These are phyloP conservation scores for Phytophthora podocarpi DNA, from an alignment of 352 stramenopile genomes.

Conservation along the genomic window DNA sequence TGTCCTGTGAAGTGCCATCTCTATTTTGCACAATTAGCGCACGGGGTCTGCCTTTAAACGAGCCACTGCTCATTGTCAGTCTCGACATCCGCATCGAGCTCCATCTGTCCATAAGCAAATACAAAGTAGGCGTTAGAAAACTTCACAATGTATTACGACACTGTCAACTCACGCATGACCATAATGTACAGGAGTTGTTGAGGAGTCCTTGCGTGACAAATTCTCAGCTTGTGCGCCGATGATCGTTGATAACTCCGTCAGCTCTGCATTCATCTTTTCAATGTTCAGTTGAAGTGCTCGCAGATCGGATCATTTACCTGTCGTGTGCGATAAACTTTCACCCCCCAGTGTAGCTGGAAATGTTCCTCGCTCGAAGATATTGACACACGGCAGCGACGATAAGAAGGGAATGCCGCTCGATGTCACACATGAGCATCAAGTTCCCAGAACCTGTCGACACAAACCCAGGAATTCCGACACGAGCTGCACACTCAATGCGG, in stretches of 20 bases:
- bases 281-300: slow-evolving; percentile 23
- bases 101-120: background rate
- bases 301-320: background rate
- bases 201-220: background rate
- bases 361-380: slow-evolving; percentile 16
- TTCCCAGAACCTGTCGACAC: slow-evolving; percentile 21
- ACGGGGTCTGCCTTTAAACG: no score
- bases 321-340: background rate
- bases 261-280: slow-evolving; percentile 27
- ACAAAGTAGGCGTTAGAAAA: background rate
- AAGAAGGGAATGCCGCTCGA: slow-evolving; percentile 21
- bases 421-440: slow-evolving; percentile 24
- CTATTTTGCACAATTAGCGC: no score
- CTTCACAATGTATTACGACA: no score
- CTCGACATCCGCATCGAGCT: slow-evolving; percentile 16
- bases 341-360: background rate
- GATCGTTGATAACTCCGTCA: slow-evolving; percentile 16
- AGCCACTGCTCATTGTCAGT: slow-evolving; percentile 22
- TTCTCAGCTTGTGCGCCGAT: slow-evolving; percentile 1
- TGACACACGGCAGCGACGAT: slow-evolving; percentile 20
- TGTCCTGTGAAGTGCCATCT: no score
- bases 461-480: slow-evolving; percentile 21
- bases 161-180: no score
- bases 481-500: slow-evolving; percentile 3
- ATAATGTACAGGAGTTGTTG: slow-evolving; percentile 1